Conservation (phyloP, 2,329 filamentous ascomycete genomes). For the Monosporascus sp. region DNA sequence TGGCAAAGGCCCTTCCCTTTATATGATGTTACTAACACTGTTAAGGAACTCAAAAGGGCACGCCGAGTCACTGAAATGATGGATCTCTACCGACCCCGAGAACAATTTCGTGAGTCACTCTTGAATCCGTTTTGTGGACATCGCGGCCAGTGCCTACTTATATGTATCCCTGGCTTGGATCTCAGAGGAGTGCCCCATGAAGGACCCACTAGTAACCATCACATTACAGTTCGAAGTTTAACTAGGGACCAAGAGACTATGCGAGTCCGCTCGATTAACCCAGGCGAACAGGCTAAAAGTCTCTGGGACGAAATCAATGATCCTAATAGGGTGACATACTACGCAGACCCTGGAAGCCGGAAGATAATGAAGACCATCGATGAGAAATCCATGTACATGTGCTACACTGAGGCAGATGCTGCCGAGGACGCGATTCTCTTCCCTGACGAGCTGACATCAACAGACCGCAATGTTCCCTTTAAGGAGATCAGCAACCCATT, state of each 20-base stretch:
- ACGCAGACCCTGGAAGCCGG: conserved; percentile 5
- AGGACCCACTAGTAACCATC: too few species aligned
- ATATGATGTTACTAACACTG: conserved; percentile 3
- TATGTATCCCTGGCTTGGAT: background rate
- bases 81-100: conserved; percentile 20
- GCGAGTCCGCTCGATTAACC: conserved; percentile 21
- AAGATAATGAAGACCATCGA: background rate
- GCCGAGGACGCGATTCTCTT: conserved; percentile 23
- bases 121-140: background rate
- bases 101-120: conserved; percentile 9
- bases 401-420: conserved; percentile 23
- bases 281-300: conserved; percentile 16
- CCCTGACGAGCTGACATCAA: conserved; percentile 14
- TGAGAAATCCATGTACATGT: conserved; percentile 7
- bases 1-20: background rate
- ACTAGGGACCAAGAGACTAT: conserved; percentile 20
- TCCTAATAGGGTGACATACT: conserved; percentile 12
- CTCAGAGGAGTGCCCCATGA: too few species aligned
- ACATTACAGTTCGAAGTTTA: conserved; percentile 10
- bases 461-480: conserved; percentile 17
- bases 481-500: conserved; percentile 23
- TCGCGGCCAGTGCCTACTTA: background rate
- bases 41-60: conserved; percentile 23
- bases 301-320: conserved; percentile 21
- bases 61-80: conserved; percentile 17